Base-by-base conservation (phyloP, 2,329 filamentous ascomycete species). In the Aspergillus tamarii region DNA sequence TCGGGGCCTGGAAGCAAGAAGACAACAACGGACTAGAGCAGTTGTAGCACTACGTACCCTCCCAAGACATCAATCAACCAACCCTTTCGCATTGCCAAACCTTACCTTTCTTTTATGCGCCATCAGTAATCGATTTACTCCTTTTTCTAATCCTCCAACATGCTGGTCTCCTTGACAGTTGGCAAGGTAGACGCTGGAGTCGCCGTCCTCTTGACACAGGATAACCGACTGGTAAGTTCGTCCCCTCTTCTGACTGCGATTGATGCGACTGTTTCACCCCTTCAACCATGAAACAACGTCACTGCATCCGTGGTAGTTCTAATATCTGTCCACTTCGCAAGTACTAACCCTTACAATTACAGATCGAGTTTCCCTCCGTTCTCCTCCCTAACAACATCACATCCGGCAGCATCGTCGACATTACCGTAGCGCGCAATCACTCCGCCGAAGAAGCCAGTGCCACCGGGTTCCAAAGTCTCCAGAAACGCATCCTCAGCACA, bases 121-220 rank as follows among this genome's bases (percentile, higher is more conserved):
- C 52, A 59, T 60, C 16, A 41, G n/a, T 57, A 48, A 58, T 23
- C 16, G 14, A 39, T 52, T 28, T 10, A 23, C 41, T 26, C 59
- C 28, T 30, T 52, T 39, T 52, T 30, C 50, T 46, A 58, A 30
- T 26, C 16, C 28, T 41, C 62, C 70, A 85, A 77, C 57, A 98
- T 99, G 95, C 87, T 98, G 76, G 92, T 99, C 81, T 98, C 95
- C 70, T 87, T 99, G 77, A 98, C 94, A 57, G 95, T 99, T 81
- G 95, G 95, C 84, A 99, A 99, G 84, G 95, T 99, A 81, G 95
- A 99, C 81, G 95, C 95, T 74, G 95, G 95, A 81, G 94, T 99
- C 77, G 96, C 95, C 57, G 95, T 99, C 66, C 89, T 99, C 61
- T 84, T 99, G 75, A 99, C 95, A 55, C 91, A 96, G 77, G 95